These are phyloP conservation scores for Nemania bipapillata DNA, from an alignment of 2,329 filamentous ascomycete species.

Conservation along the genomic window DNA sequence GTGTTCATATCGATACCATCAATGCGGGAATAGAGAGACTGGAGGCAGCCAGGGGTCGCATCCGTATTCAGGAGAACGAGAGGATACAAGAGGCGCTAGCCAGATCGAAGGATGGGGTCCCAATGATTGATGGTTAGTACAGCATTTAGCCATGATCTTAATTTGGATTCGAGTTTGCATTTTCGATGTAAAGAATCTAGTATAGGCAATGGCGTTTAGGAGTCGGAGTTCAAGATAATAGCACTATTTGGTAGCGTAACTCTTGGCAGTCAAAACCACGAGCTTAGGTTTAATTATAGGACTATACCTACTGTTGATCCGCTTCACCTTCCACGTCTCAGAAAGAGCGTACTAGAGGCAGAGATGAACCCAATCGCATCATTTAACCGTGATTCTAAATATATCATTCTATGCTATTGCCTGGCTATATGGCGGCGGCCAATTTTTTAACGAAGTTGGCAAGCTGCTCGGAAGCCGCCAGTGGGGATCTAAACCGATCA, in stretches of 20 bases:
- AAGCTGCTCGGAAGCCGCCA: too few species aligned
- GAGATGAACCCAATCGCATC: too few species aligned
- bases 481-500: too few species aligned
- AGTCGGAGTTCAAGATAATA: conserved; percentile 4
- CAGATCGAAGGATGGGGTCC: conserved; percentile 10
- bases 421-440: too few species aligned
- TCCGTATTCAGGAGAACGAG: conserved; percentile 28
- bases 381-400: too few species aligned
- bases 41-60: conserved; percentile 61
- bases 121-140: conserved; percentile 25
- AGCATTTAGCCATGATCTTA: not conserved
- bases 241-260: not conserved
- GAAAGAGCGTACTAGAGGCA: too few species aligned
- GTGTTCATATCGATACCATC: conserved; percentile 80
- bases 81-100: conserved; percentile 19
- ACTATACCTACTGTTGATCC: not conserved
- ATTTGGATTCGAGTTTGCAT: not conserved
- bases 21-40: conserved; percentile 77
- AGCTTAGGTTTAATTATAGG: not conserved
- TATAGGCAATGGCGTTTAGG: conserved; percentile 16
- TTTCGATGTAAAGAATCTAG: not conserved
- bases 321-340: not conserved
- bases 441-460: too few species aligned
- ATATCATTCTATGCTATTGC: too few species aligned
- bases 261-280: not conserved